Percentiles rank a stretch among this genome's conserved stretches.
phyloP scores from a whole-genome alignment of 805 yeast species.

The Lipomyces starkeyi region DNA sequence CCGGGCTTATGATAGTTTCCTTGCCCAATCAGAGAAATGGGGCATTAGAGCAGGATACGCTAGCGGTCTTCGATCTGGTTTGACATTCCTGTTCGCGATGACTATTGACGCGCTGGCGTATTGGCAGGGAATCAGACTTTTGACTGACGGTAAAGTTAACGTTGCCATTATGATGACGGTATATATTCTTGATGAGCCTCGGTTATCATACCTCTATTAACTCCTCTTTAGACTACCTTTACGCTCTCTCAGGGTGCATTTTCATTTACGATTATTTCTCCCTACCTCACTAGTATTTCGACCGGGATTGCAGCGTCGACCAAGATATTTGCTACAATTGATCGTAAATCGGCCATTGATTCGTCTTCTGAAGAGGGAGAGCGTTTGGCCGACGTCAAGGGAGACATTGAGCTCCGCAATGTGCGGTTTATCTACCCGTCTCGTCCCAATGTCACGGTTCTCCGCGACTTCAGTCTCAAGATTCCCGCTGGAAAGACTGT shows the following conservation, averaged over 20 bases:
- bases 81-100: constrained; percentile 42
- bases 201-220: constrained; percentile 42
- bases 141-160: constrained; percentile 28
- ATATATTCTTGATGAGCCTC: neutral
- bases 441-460: constrained; percentile 78
- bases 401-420: constrained; percentile 79
- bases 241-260: constrained; percentile 52
- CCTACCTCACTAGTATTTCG: constrained; percentile 48
- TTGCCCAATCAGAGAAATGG: constrained; percentile 42
- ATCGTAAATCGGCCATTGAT: constrained; percentile 50
- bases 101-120: constrained; percentile 41
- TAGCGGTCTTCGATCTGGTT: constrained; percentile 46
- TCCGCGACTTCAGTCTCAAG: constrained; percentile 74
- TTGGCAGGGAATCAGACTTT: constrained; percentile 43
- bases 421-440: constrained; percentile 87
- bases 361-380: constrained; percentile 39
- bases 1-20: constrained; percentile 44
- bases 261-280: constrained; percentile 50
- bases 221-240: constrained; percentile 51
- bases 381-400: constrained; percentile 46
- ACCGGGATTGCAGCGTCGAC: constrained; percentile 49
- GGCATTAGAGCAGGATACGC: constrained; percentile 35
- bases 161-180: constrained; percentile 37
- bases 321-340: constrained; percentile 50
- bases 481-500: constrained; percentile 90